These are phyloP conservation scores for Kockiozyma suomiensis DNA, from an alignment of 805 yeast species.

Conservation along the genomic window DNA sequence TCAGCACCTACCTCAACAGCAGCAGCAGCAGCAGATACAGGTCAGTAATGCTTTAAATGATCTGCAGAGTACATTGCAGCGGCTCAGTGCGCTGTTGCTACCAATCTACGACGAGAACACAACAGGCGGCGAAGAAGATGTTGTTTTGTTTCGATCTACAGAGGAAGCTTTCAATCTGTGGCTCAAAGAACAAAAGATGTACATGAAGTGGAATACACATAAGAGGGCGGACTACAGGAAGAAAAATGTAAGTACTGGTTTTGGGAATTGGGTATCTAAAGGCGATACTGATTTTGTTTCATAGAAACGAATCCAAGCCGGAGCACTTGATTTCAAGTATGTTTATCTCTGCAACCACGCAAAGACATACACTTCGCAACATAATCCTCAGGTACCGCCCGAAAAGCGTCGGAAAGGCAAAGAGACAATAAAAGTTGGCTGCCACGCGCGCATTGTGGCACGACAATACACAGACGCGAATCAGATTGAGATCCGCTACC, in stretches of 20 bases:
- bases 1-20: conserved; percentile 4
- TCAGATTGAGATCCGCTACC: conserved; percentile 26
- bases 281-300: not conserved
- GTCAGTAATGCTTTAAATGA: not conserved
- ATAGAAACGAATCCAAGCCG: conserved; percentile 29
- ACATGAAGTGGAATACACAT: conserved; percentile 24
- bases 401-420: conserved; percentile 28
- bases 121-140: conserved; percentile 25
- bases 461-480: conserved; percentile 29
- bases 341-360: conserved; percentile 30
- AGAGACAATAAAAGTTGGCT: conserved; percentile 31
- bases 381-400: conserved; percentile 25
- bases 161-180: conserved; percentile 21
- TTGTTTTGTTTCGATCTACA: conserved; percentile 20
- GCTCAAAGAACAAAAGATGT: conserved; percentile 29
- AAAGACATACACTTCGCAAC: conserved; percentile 23
- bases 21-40: not conserved
- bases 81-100: conserved; percentile 23
- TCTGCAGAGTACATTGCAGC: conserved; percentile 17
- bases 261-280: not conserved
- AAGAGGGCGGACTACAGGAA: conserved; percentile 27
- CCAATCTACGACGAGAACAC: conserved; percentile 24
- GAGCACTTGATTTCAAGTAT: conserved; percentile 28
- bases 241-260: conserved; percentile 16
- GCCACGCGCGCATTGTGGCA: conserved; percentile 29